These are phyloP conservation scores for Alisma plantagoaquatica DNA, from an alignment of 106 monocot genomes.

Conservation along the genomic window DNA sequence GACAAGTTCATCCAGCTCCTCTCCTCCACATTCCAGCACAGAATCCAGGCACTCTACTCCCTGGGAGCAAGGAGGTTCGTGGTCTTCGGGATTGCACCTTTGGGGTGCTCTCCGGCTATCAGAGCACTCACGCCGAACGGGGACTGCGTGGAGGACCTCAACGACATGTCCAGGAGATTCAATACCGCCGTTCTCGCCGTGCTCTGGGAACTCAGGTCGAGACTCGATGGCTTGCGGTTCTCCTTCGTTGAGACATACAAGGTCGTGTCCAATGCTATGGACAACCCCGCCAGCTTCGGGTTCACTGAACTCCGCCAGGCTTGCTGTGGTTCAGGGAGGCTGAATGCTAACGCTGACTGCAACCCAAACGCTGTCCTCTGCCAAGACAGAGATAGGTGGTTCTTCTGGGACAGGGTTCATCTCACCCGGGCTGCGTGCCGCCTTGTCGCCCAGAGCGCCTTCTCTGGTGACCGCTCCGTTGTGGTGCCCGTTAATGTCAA, in stretches of 20 bases:
- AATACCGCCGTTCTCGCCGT: slow-evolving; percentile 42
- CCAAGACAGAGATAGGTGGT: slow-evolving; percentile 32
- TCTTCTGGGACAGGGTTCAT: slow-evolving; percentile 78
- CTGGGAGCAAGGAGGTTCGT: slow-evolving; percentile 63
- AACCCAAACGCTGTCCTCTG: slow-evolving; percentile 48
- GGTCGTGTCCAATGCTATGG: no score
- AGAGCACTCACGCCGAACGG: slow-evolving; percentile 30
- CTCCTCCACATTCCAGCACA: no score
- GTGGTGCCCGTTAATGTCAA: slow-evolving; percentile 52
- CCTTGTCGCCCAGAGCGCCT: slow-evolving; percentile 31
- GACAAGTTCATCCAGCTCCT: slow-evolving; percentile 45
- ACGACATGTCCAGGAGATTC: slow-evolving; percentile 56
- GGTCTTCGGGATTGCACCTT: slow-evolving; percentile 43
- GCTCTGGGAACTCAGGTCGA: slow-evolving; percentile 43
- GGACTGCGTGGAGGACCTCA: slow-evolving; percentile 36
- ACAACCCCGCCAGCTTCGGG: slow-evolving; percentile 41
- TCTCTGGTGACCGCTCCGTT: slow-evolving; percentile 15
- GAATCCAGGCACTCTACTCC: slow-evolving; percentile 53
- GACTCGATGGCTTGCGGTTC: slow-evolving; percentile 37
- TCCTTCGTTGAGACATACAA: slow-evolving; percentile 36
- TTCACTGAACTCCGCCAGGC: slow-evolving; percentile 33
- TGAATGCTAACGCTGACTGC: slow-evolving; percentile 54
- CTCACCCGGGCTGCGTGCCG: slow-evolving; percentile 42
- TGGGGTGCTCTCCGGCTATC: slow-evolving; percentile 68
- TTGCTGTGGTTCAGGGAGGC: slow-evolving; percentile 60